Evolutionary conservation across 768 basidiomycete species (phyloP).

Genomic region (Rhodocollybia butyracea): DNA sequence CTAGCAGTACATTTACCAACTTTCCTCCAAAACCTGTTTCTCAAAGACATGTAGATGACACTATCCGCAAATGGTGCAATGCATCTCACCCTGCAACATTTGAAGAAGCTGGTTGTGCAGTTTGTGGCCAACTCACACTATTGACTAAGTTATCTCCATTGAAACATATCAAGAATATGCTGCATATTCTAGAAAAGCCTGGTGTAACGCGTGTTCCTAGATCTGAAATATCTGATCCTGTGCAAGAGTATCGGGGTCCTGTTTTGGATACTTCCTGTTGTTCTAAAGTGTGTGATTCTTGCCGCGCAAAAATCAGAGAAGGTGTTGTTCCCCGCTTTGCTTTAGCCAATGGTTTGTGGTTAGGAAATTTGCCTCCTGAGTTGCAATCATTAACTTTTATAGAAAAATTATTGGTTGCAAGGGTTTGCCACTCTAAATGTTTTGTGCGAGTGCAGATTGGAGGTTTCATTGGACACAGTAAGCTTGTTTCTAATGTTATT

Average conservation of each 20-base stretch:
- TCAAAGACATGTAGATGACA: background rate
- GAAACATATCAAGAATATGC: background rate
- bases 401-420: slow-evolving; percentile 17
- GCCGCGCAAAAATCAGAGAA: background rate
- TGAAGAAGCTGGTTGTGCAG: too few species aligned
- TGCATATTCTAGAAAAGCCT: slow-evolving; percentile 3
- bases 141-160: background rate
- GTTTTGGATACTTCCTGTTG: background rate
- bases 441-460: slow-evolving; percentile 16
- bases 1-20: background rate
- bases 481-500: slow-evolving; percentile 1
- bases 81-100: slow-evolving; percentile 1
- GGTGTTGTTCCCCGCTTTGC: slow-evolving; percentile 11
- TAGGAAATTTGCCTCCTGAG: slow-evolving; percentile 20
- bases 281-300: background rate
- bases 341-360: slow-evolving; percentile 24
- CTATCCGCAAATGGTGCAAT: background rate
- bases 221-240: background rate
- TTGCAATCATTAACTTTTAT: slow-evolving; percentile 13
- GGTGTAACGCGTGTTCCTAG: background rate
- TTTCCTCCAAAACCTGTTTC: background rate
- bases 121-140: slow-evolving; percentile 21
- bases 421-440: slow-evolving; percentile 14
- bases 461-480: slow-evolving; percentile 10
- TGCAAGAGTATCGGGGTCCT: background rate